A percentile compares a stretch with the other conserved stretches of the same genome.
phyloP scores from a whole-genome alignment of 1,284 basidiomycete species.

The Malassezia cuniculi region DNA sequence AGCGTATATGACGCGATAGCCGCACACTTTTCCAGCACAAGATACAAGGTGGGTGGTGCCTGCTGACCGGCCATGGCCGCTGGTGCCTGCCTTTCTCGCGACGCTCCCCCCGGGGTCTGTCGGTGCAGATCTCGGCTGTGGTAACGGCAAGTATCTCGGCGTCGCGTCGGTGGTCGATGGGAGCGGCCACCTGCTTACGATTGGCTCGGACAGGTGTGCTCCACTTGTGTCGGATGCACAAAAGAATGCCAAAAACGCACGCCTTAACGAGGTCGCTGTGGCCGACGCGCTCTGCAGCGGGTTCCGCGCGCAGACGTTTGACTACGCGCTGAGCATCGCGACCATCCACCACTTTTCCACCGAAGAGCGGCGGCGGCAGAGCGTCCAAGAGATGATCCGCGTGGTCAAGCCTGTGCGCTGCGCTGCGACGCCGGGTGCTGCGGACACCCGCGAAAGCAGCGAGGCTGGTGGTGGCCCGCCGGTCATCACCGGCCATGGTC shows the following conservation, averaged over 20 bases:
- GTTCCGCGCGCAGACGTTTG: slow-evolving; percentile 19
- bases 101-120: slow-evolving; percentile 63
- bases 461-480: background rate
- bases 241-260: slow-evolving; percentile 14
- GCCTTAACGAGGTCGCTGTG: slow-evolving; percentile 31
- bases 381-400: slow-evolving; percentile 33
- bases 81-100: slow-evolving; percentile 68
- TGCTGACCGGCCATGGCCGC: slow-evolving; percentile 67
- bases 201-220: slow-evolving; percentile 62
- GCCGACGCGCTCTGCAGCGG: slow-evolving; percentile 34
- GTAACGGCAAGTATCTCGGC: slow-evolving; percentile 86
- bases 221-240: slow-evolving; percentile 28
- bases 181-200: slow-evolving; percentile 16
- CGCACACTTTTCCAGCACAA: slow-evolving; percentile 76
- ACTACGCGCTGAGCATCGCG: slow-evolving; percentile 42
- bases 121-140: slow-evolving; percentile 86
- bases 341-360: slow-evolving; percentile 44
- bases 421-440: background rate
- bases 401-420: slow-evolving; percentile 16
- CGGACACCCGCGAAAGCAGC: background rate
- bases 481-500: slow-evolving; percentile 20
- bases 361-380: slow-evolving; percentile 20
- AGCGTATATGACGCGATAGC: slow-evolving; percentile 79
- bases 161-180: slow-evolving; percentile 24
- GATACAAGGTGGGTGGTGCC: slow-evolving; percentile 62